These are phyloP conservation scores for Cryptosporidium muris DNA, from an alignment of 169 alveolate species.

Conservation along the genomic window DNA sequence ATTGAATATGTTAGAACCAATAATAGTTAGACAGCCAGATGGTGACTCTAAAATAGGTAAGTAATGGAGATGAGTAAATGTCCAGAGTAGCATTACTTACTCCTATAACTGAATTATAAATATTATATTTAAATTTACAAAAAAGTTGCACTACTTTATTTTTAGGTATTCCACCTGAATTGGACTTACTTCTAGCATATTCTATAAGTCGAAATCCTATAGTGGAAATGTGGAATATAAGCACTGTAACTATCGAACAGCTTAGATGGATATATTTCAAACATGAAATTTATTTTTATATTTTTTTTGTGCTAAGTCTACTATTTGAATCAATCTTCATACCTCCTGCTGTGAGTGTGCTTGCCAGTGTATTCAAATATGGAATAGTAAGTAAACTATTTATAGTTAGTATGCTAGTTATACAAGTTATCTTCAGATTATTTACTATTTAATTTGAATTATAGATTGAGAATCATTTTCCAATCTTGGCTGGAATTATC, in stretches of 20 bases:
- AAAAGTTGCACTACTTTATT: background rate
- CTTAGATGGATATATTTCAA: slow-evolving; percentile 31
- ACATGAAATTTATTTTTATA: slow-evolving; percentile 65
- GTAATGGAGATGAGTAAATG: background rate
- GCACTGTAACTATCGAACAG: slow-evolving; percentile 48
- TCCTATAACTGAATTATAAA: background rate
- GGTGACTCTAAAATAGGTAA: slow-evolving; percentile 64
- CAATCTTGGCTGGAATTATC: slow-evolving; percentile 18
- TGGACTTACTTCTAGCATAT: slow-evolving; percentile 35
- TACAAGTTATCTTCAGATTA: background rate
- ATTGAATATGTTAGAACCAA: slow-evolving; percentile 17
- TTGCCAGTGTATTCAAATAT: slow-evolving; percentile 26
- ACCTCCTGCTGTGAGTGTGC: slow-evolving; percentile 28
- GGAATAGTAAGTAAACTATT: slow-evolving; percentile 29
- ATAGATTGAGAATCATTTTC: slow-evolving; percentile 20
- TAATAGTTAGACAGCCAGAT: slow-evolving; percentile 67
- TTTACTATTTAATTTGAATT: background rate
- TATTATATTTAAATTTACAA: background rate
- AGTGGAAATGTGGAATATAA: slow-evolving; percentile 32
- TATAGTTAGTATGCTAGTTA: background rate
- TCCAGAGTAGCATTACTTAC: background rate
- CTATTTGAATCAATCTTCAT: slow-evolving; percentile 39
- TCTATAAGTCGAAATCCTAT: slow-evolving; percentile 22
- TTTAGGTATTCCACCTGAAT: slow-evolving; percentile 36
- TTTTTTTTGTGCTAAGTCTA: slow-evolving; percentile 28